Base-by-base conservation (phyloP, 2,329 filamentous ascomycete species). In the Aspergillus sp. region DNA sequence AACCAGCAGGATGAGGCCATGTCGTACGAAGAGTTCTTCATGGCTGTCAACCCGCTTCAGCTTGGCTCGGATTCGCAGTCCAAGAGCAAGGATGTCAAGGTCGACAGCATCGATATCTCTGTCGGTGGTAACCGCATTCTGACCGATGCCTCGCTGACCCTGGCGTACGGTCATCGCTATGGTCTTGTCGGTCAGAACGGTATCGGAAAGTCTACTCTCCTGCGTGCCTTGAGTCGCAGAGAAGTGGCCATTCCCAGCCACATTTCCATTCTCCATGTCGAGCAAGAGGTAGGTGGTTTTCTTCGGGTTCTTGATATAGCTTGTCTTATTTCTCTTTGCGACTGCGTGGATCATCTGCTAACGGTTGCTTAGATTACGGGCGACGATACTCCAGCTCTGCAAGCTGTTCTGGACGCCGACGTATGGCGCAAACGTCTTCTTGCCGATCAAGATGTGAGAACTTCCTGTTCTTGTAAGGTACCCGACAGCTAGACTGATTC, bases 11-110 rank as follows among this genome's bases (percentile, higher is more conserved):
- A 93, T 64, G 83, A 87, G 64, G 79, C 92, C 11, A 87, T 96
- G 79, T 95, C 90, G 38, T 99, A 99, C 71, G 94, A 99, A 75
- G 94, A 99, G 71, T 97, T 99, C 76, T 99, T 95, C 82, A 97
- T 99, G 94, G 88, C 90, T 49, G 94, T 99, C 78, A 99, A 99
- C 73, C 94, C 94, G 55, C 82, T 99, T 57, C 93, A 97, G 70
- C 67, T 97, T 55, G 93, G 91, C 50, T 76, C 80, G 19, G 85
- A 81, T 60, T 73, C 82, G 51, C 73, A 86, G 54, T 82, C 86
- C 30, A 99, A 97, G 85, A 96, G 92, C 73, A 99, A 99, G 80
- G 94, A 99, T 70, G 92, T 99, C 80, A 99, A 97, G 78, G 79
- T 99, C 61, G 94, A 99, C 74, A 91, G 89, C 64, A 90, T 96